These are phyloP conservation scores for Metschnikowia dekortorum DNA, from an alignment of 805 yeast genomes.

Conservation along the genomic window DNA sequence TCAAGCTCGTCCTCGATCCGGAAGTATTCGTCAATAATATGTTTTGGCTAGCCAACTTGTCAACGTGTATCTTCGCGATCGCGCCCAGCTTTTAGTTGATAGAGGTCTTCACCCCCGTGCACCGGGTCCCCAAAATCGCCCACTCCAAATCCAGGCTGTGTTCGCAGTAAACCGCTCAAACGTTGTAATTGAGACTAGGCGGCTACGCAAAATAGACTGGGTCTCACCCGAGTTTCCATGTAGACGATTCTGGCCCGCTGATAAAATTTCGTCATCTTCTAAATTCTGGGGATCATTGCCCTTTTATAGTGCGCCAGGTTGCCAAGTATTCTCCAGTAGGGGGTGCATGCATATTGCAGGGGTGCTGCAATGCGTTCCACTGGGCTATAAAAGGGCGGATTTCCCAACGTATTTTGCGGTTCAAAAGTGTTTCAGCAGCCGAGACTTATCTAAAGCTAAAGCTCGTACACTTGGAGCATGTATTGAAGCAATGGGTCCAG, in stretches of 20 bases:
- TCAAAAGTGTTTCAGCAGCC: too few species aligned
- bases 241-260: background rate
- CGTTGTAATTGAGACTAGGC: background rate
- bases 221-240: background rate
- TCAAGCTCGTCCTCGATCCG: background rate
- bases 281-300: background rate
- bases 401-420: background rate
- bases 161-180: background rate
- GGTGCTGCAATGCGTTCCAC: background rate
- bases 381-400: background rate
- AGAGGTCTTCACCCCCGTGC: background rate
- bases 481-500: too few species aligned
- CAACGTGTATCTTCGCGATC: background rate
- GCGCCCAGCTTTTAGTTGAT: background rate
- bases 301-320: background rate
- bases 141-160: background rate
- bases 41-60: background rate
- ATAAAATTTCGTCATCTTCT: background rate
- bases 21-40: too few species aligned
- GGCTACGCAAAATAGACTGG: background rate
- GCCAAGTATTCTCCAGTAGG: background rate
- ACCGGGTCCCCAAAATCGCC: background rate
- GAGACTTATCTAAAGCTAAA: too few species aligned
- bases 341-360: constrained; percentile 4
- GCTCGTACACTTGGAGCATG: too few species aligned